phyloP scores from a whole-genome alignment of 805 yeast genomes.

The Metschnikowia bowlesiae region DNA sequence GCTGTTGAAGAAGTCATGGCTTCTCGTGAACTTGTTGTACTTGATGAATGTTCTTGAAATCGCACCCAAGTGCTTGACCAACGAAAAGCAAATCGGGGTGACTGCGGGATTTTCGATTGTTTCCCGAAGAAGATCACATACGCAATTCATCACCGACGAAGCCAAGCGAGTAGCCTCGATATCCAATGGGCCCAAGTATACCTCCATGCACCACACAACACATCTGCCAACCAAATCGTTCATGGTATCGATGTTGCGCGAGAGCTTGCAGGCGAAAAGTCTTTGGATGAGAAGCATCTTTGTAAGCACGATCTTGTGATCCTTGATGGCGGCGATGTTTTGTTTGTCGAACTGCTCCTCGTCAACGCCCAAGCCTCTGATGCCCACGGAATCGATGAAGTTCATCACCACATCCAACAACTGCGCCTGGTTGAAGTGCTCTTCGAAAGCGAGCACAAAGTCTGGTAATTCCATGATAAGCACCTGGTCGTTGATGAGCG shows the following conservation, averaged over 20 bases:
- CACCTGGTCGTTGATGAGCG: slow-evolving; percentile 59
- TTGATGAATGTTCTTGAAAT: slow-evolving; percentile 48
- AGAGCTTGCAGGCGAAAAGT: slow-evolving; percentile 39
- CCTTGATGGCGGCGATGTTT: slow-evolving; percentile 38
- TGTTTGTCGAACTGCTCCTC: slow-evolving; percentile 23
- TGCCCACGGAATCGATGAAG: slow-evolving; percentile 52
- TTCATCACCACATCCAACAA: slow-evolving; percentile 39
- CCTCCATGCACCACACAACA: slow-evolving; percentile 55
- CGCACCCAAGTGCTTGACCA: slow-evolving; percentile 52
- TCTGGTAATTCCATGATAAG: slow-evolving; percentile 57
- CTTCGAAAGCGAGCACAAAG: slow-evolving; percentile 44
- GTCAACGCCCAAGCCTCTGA: slow-evolving; percentile 50
- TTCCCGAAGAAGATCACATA: slow-evolving; percentile 38
- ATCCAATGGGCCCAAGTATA: slow-evolving; percentile 48
- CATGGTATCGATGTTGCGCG: slow-evolving; percentile 23
- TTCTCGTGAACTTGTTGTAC: slow-evolving; percentile 47
- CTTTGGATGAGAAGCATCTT: slow-evolving; percentile 62
- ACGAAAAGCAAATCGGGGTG: slow-evolving; percentile 40
- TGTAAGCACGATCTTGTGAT: slow-evolving; percentile 51
- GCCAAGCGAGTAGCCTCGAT: slow-evolving; percentile 63
- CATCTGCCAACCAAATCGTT: slow-evolving; percentile 39
- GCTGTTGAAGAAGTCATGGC: slow-evolving; percentile 46
- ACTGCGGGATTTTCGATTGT: slow-evolving; percentile 25
- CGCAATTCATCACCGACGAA: slow-evolving; percentile 50
- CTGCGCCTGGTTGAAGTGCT: slow-evolving; percentile 33